Percentiles rank a stretch among this genome's conserved stretches.
These are phyloP conservation scores for Trametes sanguinea DNA, from an alignment of 768 basidiomycete genomes.

Conservation along the genomic window DNA sequence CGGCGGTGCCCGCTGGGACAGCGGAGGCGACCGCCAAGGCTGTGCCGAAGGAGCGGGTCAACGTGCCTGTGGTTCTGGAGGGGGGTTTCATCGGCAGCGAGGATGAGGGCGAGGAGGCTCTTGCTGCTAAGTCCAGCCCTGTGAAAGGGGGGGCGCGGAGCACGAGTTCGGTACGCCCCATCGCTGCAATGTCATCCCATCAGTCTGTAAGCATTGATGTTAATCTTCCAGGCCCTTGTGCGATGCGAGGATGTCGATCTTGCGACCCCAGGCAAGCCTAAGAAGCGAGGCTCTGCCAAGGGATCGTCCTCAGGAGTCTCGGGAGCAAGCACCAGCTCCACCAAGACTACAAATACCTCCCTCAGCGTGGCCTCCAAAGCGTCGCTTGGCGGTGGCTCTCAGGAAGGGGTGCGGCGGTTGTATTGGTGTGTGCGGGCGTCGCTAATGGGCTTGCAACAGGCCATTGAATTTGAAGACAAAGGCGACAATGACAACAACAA, in stretches of 20 bases:
- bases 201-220: background rate
- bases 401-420: no score
- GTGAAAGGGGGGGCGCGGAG: background rate
- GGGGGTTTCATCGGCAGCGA: background rate
- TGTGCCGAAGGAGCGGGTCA: background rate
- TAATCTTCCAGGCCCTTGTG: background rate
- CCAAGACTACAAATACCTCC: no score
- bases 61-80: background rate
- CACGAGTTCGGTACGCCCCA: background rate
- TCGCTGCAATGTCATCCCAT: background rate
- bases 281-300: background rate
- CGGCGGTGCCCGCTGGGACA: no score
- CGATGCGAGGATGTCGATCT: background rate
- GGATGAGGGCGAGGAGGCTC: background rate
- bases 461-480: no score
- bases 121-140: background rate
- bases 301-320: background rate
- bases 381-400: no score
- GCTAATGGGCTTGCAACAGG: no score
- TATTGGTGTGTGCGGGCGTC: no score
- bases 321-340: no score
- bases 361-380: no score
- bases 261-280: background rate
- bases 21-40: background rate
- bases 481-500: no score